A percentile compares a stretch with the other conserved stretches of the same genome.
These are phyloP conservation scores for Diversispora epigaea DNA, from an alignment of 192 early-diverging fungal species.

Conservation along the genomic window DNA sequence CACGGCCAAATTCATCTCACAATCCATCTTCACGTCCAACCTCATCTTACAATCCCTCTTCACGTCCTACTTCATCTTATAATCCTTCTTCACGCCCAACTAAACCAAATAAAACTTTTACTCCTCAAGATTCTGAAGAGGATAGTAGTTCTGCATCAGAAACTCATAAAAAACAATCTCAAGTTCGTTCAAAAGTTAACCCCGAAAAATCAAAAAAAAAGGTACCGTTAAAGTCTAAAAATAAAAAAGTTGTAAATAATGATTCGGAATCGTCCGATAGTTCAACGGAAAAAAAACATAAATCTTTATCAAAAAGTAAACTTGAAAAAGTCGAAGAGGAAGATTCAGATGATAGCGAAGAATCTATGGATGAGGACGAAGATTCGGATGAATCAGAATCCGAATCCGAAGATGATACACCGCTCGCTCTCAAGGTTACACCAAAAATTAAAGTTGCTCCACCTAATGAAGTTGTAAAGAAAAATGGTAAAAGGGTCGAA, in stretches of 20 bases:
- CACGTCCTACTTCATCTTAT: background rate
- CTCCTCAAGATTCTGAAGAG: background rate
- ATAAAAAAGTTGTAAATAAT: background rate
- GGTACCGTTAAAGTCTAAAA: background rate
- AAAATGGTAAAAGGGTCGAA: slow-evolving; percentile 2
- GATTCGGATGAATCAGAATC: slow-evolving; percentile 18
- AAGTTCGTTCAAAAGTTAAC: background rate
- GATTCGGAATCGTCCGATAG: background rate
- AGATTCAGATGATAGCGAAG: slow-evolving; percentile 20
- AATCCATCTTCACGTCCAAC: background rate
- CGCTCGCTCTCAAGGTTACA: slow-evolving; percentile 2
- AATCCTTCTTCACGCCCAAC: background rate
- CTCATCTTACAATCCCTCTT: background rate
- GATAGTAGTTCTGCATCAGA: background rate
- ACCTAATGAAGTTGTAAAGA: background rate
- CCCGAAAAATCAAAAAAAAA: background rate
- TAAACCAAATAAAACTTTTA: background rate
- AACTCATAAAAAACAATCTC: no score
- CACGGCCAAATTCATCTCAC: background rate
- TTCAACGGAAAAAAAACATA: background rate
- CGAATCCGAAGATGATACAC: slow-evolving; percentile 17
- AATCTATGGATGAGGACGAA: slow-evolving; percentile 34
- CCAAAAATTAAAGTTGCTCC: slow-evolving; percentile 15
- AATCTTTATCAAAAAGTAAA: background rate
- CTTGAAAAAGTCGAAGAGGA: slow-evolving; percentile 16